A percentile compares a stretch with the other conserved stretches of the same genome.
Evolutionary conservation across 495 filamentous ascomycete species (phyloP).

Genomic region (Penicillium malachiteum): DNA sequence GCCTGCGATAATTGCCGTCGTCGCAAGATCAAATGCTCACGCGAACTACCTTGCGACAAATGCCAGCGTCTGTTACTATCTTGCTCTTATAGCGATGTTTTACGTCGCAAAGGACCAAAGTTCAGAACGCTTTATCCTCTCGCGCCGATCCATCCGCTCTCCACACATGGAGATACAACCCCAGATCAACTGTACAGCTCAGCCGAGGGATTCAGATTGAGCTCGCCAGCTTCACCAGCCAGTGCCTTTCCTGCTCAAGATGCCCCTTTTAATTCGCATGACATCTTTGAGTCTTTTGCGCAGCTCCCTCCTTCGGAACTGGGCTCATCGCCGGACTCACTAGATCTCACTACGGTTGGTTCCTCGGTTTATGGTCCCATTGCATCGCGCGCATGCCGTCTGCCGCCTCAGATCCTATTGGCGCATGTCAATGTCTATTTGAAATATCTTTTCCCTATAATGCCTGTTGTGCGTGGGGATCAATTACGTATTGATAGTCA

Average conservation of each 20-base stretch:
- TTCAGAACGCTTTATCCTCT: conserved; percentile 46
- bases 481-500: conserved; percentile 63
- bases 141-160: conserved; percentile 41
- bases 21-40: conserved; percentile 47
- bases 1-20: conserved; percentile 48
- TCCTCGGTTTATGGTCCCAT: conserved; percentile 22
- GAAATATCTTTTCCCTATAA: conserved; percentile 73
- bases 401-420: conserved; percentile 38
- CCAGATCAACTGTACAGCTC: conserved; percentile 17
- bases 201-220: conserved; percentile 17
- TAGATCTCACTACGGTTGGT: conserved; percentile 31
- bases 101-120: conserved; percentile 47
- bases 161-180: conserved; percentile 16
- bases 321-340: conserved; percentile 45
- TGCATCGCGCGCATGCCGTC: conserved; percentile 24
- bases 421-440: conserved; percentile 47
- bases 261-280: conserved; percentile 21
- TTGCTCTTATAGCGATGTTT: conserved; percentile 46
- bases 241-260: conserved; percentile 22
- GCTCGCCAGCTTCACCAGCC: conserved; percentile 32
- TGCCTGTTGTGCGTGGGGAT: conserved; percentile 74
- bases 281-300: conserved; percentile 27
- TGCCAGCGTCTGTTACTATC: conserved; percentile 45
- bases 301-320: conserved; percentile 33
- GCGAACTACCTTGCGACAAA: conserved; percentile 46